Base-by-base conservation (phyloP, 2,329 filamentous ascomycete species). In the Mollisiaceae sp. region DNA sequence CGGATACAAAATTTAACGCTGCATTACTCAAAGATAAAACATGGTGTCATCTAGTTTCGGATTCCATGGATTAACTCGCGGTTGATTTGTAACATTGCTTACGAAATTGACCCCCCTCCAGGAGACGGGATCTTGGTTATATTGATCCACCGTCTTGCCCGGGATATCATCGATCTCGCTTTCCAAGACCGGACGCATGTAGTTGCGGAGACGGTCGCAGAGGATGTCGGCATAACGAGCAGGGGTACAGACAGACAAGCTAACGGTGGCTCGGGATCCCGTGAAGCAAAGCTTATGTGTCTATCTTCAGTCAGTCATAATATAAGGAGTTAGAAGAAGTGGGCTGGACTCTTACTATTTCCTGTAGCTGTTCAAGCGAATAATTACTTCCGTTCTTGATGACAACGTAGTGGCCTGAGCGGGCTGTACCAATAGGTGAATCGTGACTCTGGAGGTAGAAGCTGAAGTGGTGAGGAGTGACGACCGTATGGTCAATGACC, bases 11-110 rank as follows among this genome's bases (percentile, higher is more conserved):
- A 39, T 14, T 39, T 39, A 8, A 14, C 36, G n/a, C 36, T 39
- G 8, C 36, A 8, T 14, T 24, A 27, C 5, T 61, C 32, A 79
- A n/a, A 79, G 70, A 60, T 78, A 79, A 61, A 78, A 79, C 71
- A 79, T 79, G 14, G 67, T 70, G 5, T 78, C 70, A 35, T 65
- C 71, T 20, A 79, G 35, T 3, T 62, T 71, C 1, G 15, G 15
- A 50, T 77, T 68, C 82, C 0, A 81, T 8, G 38, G 39, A 59
- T 78, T 69, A 4, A 8, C 12, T 0, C 41, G 36, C 0, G 22
- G 8, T 22, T 47, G 11, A 8, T 22, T 56, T 11, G 15, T 36
- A 6, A 9, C 1, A 14, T 38, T 47, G 43, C 9, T n/a, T 11
- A 5, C 4, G 18, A 14, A 20, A 8, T 24, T 24, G 4, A 3